phyloP scores from a whole-genome alignment of 305 asterid species.

The Plantago coronopus region DNA sequence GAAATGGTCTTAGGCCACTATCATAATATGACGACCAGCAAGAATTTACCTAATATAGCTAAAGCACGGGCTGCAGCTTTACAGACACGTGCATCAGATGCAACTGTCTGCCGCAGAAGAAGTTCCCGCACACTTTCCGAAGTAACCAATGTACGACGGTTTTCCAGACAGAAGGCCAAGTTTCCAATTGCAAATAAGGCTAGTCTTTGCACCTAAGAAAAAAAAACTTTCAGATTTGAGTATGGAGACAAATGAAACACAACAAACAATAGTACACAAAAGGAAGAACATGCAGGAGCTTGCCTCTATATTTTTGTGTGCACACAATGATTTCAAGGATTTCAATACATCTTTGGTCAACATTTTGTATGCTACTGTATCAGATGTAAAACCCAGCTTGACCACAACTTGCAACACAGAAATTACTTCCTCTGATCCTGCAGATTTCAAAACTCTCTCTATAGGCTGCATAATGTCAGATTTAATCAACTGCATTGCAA shows the following conservation, averaged over 20 bases:
- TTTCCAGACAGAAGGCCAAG: slow-evolving; percentile 91
- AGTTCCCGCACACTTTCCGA: slow-evolving; percentile 96
- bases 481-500: slow-evolving; percentile 91
- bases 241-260: slow-evolving; percentile 22
- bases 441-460: slow-evolving; percentile 81
- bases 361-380: slow-evolving; percentile 83
- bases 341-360: slow-evolving; percentile 80
- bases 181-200: slow-evolving; percentile 91
- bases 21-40: slow-evolving; percentile 6
- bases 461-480: slow-evolving; percentile 97
- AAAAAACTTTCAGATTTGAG: slow-evolving; percentile 20
- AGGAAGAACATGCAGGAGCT: slow-evolving; percentile 32
- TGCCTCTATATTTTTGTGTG: slow-evolving; percentile 88
- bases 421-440: slow-evolving; percentile 70
- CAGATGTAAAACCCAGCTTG: slow-evolving; percentile 81
- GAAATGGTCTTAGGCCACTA: slow-evolving; percentile 19
- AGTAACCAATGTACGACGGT: slow-evolving; percentile 75
- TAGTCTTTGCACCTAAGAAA: slow-evolving; percentile 78
- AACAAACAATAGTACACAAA: slow-evolving; percentile 11
- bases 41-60: slow-evolving; percentile 77
- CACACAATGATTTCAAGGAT: slow-evolving; percentile 78
- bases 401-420: slow-evolving; percentile 91
- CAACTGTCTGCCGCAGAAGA: slow-evolving; percentile 82
- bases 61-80: slow-evolving; percentile 98
- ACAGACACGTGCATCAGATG: slow-evolving; percentile 64